Evolutionary conservation across 352 stramenopile species (phyloP).

Genomic region (Thalassiosira ordinaria): DNA sequence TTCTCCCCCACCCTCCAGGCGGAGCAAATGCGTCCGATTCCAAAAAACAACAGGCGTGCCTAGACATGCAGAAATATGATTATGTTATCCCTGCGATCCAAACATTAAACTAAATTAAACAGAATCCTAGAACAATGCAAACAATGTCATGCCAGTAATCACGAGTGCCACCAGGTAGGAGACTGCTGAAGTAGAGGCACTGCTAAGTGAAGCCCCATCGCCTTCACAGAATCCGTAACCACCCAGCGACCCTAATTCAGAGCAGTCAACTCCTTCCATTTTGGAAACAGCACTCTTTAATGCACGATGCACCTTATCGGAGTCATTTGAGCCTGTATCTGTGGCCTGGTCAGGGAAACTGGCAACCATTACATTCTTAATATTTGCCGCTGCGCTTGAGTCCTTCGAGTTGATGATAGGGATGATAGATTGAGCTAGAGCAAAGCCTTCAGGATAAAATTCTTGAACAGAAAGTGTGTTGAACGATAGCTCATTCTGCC

Average conservation of each 20-base stretch:
- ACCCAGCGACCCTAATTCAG: constrained; percentile 41
- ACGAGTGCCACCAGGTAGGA: constrained; percentile 6
- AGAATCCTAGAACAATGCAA: too few species aligned
- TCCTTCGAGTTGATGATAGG: constrained; percentile 70
- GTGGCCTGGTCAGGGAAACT: constrained; percentile 36
- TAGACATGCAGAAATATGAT: too few species aligned
- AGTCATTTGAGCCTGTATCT: constrained; percentile 32
- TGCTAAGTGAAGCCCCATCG: neutral
- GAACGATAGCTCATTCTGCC: constrained; percentile 56
- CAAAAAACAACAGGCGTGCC: too few species aligned
- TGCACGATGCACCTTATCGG: constrained; percentile 37
- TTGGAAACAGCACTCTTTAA: constrained; percentile 44
- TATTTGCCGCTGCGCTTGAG: constrained; percentile 52
- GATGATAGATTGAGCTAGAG: constrained; percentile 71
- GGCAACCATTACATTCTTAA: constrained; percentile 57
- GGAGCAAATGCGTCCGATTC: too few species aligned
- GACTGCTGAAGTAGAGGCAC: constrained; percentile 3
- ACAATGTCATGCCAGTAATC: constrained; percentile 17
- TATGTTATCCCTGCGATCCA: too few species aligned
- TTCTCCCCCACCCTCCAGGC: too few species aligned
- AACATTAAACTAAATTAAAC: too few species aligned
- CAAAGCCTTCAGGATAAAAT: constrained; percentile 71
- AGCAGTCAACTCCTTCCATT: constrained; percentile 59
- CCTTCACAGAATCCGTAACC: constrained; percentile 51
- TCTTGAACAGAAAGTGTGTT: constrained; percentile 26